These are phyloP conservation scores for Penicillium thymicola DNA, from an alignment of 2,329 filamentous ascomycete genomes.

Conservation along the genomic window DNA sequence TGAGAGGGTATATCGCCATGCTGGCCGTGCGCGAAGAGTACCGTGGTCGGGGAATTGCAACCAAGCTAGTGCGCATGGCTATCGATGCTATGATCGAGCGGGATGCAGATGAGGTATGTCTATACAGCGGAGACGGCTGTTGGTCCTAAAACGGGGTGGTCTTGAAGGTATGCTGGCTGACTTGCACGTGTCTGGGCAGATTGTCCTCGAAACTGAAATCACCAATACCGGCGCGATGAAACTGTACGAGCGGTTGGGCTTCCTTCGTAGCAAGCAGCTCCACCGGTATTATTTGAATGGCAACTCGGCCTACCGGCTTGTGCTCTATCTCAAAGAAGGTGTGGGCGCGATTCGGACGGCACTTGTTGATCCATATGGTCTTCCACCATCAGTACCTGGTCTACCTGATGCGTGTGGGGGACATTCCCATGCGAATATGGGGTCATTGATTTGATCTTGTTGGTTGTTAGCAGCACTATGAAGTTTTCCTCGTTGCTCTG, in stretches of 20 bases:
- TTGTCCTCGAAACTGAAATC: constrained; percentile 94
- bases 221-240: constrained; percentile 86
- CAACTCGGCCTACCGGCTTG: constrained; percentile 85
- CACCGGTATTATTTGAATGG: constrained; percentile 97
- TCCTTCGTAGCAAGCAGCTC: constrained; percentile 84
- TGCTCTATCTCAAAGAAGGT: constrained; percentile 71
- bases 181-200: constrained; percentile 37
- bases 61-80: constrained; percentile 79
- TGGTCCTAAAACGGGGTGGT: background rate
- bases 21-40: constrained; percentile 80
- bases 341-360: constrained; percentile 44
- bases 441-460: constrained; percentile 6
- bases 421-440: constrained; percentile 6
- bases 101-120: constrained; percentile 72
- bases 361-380: constrained; percentile 33
- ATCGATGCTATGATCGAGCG: constrained; percentile 85
- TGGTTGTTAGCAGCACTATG: background rate
- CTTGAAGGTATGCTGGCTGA: constrained; percentile 11
- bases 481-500: background rate
- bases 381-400: constrained; percentile 14
- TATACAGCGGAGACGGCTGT: background rate
- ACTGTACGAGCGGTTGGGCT: constrained; percentile 88
- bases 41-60: constrained; percentile 83
- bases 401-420: background rate
- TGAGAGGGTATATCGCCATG: constrained; percentile 97